phyloP scores from a whole-genome alignment of 2,329 filamentous ascomycete species.

The Arachnomyces sp. region DNA sequence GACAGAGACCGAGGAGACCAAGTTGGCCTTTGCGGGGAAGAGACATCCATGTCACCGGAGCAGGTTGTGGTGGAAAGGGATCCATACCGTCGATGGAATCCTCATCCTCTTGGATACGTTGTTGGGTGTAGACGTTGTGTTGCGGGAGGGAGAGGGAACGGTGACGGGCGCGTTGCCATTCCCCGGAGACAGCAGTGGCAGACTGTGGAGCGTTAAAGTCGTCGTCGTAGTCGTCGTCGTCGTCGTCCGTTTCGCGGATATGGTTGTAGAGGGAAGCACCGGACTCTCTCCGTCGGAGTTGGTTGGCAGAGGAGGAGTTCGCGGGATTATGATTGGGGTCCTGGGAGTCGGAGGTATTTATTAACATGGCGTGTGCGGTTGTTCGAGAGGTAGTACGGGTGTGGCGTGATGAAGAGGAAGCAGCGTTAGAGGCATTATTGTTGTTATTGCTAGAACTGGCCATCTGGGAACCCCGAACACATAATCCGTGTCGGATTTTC shows the following conservation, averaged over 20 bases:
- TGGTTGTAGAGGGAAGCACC: slow-evolving; percentile 25
- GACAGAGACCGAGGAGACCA: slow-evolving; percentile 29
- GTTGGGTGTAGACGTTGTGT: slow-evolving; percentile 12
- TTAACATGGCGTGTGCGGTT: slow-evolving; percentile 23
- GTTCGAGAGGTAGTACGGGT: slow-evolving; percentile 29
- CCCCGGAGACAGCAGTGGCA: slow-evolving; percentile 21
- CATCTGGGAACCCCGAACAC: too few relatives aligned
- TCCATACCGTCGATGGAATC: slow-evolving; percentile 6
- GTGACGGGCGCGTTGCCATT: slow-evolving; percentile 1
- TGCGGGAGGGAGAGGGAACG: slow-evolving; percentile 4
- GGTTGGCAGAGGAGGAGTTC: slow-evolving; percentile 11
- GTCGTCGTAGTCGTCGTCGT: slow-evolving; percentile 10
- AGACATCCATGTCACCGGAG: slow-evolving; percentile 33
- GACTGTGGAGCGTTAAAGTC: slow-evolving; percentile 28
- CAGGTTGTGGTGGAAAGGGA: slow-evolving; percentile 12
- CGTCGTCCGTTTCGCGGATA: slow-evolving; percentile 21
- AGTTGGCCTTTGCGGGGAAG: slow-evolving; percentile 33
- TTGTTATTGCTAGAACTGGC: too few relatives aligned
- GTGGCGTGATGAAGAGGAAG: slow-evolving; percentile 19
- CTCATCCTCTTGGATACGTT: slow-evolving; percentile 11
- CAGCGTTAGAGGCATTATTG: too few relatives aligned
- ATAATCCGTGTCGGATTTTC: too few relatives aligned
- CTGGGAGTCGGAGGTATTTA: slow-evolving; percentile 6
- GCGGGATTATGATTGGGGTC: slow-evolving; percentile 18
- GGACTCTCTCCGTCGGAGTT: slow-evolving; percentile 27